Conservation (phyloP, 371 early-diverging fungal genomes). For the Mucor racemosus region DNA sequence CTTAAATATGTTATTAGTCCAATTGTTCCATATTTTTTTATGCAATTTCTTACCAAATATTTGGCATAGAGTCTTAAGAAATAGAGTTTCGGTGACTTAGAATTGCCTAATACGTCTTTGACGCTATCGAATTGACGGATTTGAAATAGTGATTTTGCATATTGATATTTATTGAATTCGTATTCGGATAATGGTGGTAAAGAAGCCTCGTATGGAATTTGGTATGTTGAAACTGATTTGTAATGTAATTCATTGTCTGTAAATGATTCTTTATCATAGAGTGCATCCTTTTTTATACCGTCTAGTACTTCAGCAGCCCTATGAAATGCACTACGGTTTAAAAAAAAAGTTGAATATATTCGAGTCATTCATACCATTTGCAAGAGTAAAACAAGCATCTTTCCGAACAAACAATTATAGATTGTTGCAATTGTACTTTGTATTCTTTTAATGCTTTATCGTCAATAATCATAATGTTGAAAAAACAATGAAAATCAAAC, state of each 20-base stretch:
- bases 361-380: constrained; percentile 62
- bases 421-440: constrained; percentile 46
- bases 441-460: constrained; percentile 27
- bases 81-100: constrained; percentile 51
- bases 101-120: constrained; percentile 52
- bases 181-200: constrained; percentile 32
- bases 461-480: constrained; percentile 17
- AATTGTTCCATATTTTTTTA: too few species aligned
- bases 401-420: constrained; percentile 67
- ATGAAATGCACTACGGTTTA: background rate
- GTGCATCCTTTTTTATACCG: constrained; percentile 45
- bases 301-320: constrained; percentile 77
- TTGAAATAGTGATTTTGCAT: constrained; percentile 77
- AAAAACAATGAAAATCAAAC: background rate
- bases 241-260: constrained; percentile 7
- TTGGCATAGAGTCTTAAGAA: constrained; percentile 76
- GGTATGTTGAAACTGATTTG: constrained; percentile 15
- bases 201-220: constrained; percentile 27
- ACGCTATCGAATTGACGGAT: constrained; percentile 73
- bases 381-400: constrained; percentile 70
- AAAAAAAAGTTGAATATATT: background rate
- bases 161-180: constrained; percentile 60
- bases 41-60: constrained; percentile 54
- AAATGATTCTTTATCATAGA: constrained; percentile 18
- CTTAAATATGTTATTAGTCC: constrained; percentile 27